phyloP scores from a whole-genome alignment of 1,284 basidiomycete genomes.

The Puccinia coronata region DNA sequence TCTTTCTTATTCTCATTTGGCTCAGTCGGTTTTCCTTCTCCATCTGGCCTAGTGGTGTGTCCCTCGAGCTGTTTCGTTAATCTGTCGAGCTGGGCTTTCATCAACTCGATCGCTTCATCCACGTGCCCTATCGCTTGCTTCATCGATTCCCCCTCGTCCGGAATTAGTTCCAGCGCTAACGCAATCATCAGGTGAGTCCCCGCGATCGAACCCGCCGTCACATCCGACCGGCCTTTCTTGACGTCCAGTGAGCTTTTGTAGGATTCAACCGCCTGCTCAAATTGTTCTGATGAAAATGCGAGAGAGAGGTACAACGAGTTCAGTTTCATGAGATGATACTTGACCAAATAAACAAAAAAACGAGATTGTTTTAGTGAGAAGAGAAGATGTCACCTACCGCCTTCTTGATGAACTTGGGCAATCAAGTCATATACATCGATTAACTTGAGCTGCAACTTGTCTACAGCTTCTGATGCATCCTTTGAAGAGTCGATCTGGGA shows the following conservation, averaged over 20 bases:
- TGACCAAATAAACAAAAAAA: neutral
- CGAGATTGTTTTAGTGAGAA: neutral
- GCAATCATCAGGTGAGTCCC: slow-evolving; percentile 33
- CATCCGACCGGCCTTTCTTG: neutral
- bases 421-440: slow-evolving; percentile 25
- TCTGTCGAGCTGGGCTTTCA: slow-evolving; percentile 10
- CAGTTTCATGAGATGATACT: neutral
- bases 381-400: neutral
- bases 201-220: neutral
- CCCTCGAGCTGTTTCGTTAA: neutral
- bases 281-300: slow-evolving; percentile 18
- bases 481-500: neutral
- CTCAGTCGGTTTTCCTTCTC: neutral
- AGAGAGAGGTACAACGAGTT: neutral
- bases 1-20: neutral
- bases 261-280: slow-evolving; percentile 33
- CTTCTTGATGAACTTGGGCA: slow-evolving; percentile 43
- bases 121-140: slow-evolving; percentile 24
- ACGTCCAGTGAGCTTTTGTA: slow-evolving; percentile 33
- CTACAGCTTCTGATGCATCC: neutral
- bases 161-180: slow-evolving; percentile 19
- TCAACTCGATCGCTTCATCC: slow-evolving; percentile 31
- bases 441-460: slow-evolving; percentile 25
- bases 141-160: slow-evolving; percentile 1
- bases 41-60: neutral